Percentiles rank a stretch among this genome's conserved stretches.
Conservation (phyloP, 2,329 filamentous ascomycete genomes). For the Trichoderma sp. region DNA sequence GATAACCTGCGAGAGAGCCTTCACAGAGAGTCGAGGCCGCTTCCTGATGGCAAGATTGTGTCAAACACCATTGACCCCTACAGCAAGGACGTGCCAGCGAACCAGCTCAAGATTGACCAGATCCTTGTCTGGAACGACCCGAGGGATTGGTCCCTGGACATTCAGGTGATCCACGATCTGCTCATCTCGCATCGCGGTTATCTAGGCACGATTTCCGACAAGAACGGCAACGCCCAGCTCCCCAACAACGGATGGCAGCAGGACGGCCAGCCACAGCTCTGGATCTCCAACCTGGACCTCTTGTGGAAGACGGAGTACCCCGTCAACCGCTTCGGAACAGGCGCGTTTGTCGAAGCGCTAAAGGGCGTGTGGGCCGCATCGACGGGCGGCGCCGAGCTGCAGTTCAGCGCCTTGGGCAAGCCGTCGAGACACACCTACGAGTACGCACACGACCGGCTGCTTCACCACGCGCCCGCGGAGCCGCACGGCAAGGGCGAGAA, state of each 20-base stretch:
- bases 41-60: conserved; percentile 36
- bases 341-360: conserved; percentile 80
- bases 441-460: conserved; percentile 71
- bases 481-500: conserved; percentile 27
- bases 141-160: conserved; percentile 90
- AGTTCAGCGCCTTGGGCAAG: conserved; percentile 75
- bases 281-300: conserved; percentile 87
- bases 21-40: conserved; percentile 28
- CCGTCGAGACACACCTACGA: conserved; percentile 74
- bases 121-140: conserved; percentile 95
- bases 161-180: conserved; percentile 78
- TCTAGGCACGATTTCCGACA: conserved; percentile 72
- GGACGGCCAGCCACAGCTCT: conserved; percentile 75
- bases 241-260: conserved; percentile 77
- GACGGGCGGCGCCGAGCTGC: conserved; percentile 61
- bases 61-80: conserved; percentile 33
- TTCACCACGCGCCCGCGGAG: conserved; percentile 43
- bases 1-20: conserved; percentile 41
- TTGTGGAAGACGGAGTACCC: conserved; percentile 85
- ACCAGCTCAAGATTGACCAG: conserved; percentile 74
- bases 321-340: conserved; percentile 84
- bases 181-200: conserved; percentile 76
- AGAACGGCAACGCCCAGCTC: conserved; percentile 63
- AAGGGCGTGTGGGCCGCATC: conserved; percentile 74
- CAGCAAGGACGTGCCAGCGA: conserved; percentile 34